These are phyloP conservation scores for Yarrowia sp. DNA, from an alignment of 805 yeast genomes.

Conservation along the genomic window DNA sequence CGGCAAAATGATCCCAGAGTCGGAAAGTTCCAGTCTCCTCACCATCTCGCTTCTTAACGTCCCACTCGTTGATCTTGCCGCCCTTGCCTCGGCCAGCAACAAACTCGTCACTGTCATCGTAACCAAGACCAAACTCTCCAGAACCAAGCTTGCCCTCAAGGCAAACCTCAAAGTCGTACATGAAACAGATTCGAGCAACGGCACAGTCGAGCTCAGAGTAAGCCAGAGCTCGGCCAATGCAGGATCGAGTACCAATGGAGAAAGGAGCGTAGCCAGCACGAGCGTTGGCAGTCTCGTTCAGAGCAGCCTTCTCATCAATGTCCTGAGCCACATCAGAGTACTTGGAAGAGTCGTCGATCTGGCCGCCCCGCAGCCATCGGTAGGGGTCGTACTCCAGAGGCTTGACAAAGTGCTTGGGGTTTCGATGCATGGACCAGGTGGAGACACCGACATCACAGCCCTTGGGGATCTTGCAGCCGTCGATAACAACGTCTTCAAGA, in stretches of 20 bases:
- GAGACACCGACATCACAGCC: slow-evolving; percentile 30
- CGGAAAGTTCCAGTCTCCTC: slow-evolving; percentile 28
- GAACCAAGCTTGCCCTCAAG: slow-evolving; percentile 29
- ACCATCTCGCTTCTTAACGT: slow-evolving; percentile 26
- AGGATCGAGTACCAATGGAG: slow-evolving; percentile 30
- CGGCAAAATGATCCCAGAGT: slow-evolving; percentile 31
- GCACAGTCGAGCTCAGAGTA: slow-evolving; percentile 30
- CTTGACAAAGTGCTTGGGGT: slow-evolving; percentile 25
- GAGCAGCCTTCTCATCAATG: neutral
- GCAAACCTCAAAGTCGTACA: slow-evolving; percentile 30
- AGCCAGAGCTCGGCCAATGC: slow-evolving; percentile 30
- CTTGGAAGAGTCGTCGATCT: slow-evolving; percentile 13
- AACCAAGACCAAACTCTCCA: slow-evolving; percentile 29
- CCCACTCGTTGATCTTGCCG: slow-evolving; percentile 25
- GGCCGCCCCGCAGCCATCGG: slow-evolving; percentile 29
- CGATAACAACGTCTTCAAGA: slow-evolving; percentile 25
- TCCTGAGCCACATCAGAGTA: slow-evolving; percentile 9
- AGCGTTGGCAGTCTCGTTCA: slow-evolving; percentile 20
- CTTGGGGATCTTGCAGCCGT: slow-evolving; percentile 28
- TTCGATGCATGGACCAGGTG: slow-evolving; percentile 26
- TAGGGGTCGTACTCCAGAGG: slow-evolving; percentile 29
- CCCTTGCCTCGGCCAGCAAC: slow-evolving; percentile 27
- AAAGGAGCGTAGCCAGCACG: slow-evolving; percentile 29
- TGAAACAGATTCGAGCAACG: slow-evolving; percentile 28
- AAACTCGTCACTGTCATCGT: slow-evolving; percentile 23